Conservation (phyloP, 2,329 filamentous ascomycete species). For the Trichoderma guizhouense region DNA sequence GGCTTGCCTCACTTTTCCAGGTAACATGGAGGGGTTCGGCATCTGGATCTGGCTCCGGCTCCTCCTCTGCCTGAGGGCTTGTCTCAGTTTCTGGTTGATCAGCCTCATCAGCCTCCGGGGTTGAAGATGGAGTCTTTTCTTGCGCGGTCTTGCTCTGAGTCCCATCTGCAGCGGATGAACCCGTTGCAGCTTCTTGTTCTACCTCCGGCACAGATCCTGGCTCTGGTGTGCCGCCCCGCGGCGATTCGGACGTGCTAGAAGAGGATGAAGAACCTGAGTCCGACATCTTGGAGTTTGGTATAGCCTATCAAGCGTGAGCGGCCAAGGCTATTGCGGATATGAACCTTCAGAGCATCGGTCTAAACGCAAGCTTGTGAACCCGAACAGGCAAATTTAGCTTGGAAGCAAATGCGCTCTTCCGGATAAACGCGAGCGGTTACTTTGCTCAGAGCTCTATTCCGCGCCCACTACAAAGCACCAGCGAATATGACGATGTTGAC, state of each 20-base stretch:
- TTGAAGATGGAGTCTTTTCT: neutral
- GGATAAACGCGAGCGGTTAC: neutral
- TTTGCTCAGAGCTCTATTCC: neutral
- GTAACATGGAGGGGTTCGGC: slow-evolving; percentile 17
- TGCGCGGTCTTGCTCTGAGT: neutral
- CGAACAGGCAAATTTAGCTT: neutral
- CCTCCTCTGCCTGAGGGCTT: neutral
- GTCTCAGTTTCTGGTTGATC: neutral
- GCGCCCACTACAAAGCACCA: neutral
- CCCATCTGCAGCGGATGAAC: neutral
- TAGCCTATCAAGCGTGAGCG: neutral
- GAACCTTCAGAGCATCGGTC: neutral
- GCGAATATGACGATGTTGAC: neutral
- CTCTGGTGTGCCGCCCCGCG: slow-evolving; percentile 2
- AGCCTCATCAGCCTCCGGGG: neutral
- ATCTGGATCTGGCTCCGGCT: slow-evolving; percentile 5
- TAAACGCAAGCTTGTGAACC: neutral
- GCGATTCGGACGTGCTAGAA: slow-evolving; percentile 7
- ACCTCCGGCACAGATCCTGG: neutral
- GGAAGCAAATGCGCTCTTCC: neutral
- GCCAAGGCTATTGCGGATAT: neutral
- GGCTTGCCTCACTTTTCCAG: neutral
- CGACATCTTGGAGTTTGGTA: neutral
- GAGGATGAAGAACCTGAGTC: slow-evolving; percentile 15
- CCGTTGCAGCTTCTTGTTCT: neutral